Evolutionary conservation across 2,329 filamentous ascomycete genomes (phyloP), one percentile per base, ranked within the genome.

Genomic region (Aureobasidium leucospermi): DNA sequence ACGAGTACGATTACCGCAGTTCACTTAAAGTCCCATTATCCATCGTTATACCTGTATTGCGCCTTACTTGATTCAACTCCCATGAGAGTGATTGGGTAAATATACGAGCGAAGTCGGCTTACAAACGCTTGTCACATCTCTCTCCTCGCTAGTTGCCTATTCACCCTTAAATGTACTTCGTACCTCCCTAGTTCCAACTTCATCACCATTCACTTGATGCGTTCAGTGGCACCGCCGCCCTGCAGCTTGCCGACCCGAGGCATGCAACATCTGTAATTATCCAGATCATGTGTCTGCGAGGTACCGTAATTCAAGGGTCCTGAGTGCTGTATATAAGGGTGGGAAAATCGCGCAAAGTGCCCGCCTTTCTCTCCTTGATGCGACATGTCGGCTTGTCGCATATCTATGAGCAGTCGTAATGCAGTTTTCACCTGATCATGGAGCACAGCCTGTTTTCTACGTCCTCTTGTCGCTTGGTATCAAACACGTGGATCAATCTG

Each of bases 341-440:
- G 38, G 38, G 29, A 55, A 55, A 55, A 55, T 55, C 51, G 51
- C 51, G 51, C 51, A 55, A 38, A 31, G 39, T 19, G 23, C 36
- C 41, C 48, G 48, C 7, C 34, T 23, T 34, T 10, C 13, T 16
- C 23, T 38, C 31, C 28, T 10, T 36, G 42, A 52, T 39, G 49
- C 49, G 49, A 52, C 51, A 6, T 55, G 38, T 55, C 51, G 51
- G 51, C 39, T 55, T 55, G 9, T 43, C 32, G 51, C 51, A 53
- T 53, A 41, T 31, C 19, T 31, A 42, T 19, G 49, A 16, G 49
- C 19, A 43, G 38, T 32, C 29, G 38, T 55, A 19, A 43, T 39
- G 29, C 39, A 6, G 3, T 7, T 23, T 43, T 34, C 51, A 42
- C 39, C 51, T 55, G 51, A 55, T 32, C 19, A 29, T 39, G 7